A percentile compares a stretch with the other conserved stretches of the same genome.
Conservation (phyloP, 805 yeast genomes). For the Saturnispora zaruensis region DNA sequence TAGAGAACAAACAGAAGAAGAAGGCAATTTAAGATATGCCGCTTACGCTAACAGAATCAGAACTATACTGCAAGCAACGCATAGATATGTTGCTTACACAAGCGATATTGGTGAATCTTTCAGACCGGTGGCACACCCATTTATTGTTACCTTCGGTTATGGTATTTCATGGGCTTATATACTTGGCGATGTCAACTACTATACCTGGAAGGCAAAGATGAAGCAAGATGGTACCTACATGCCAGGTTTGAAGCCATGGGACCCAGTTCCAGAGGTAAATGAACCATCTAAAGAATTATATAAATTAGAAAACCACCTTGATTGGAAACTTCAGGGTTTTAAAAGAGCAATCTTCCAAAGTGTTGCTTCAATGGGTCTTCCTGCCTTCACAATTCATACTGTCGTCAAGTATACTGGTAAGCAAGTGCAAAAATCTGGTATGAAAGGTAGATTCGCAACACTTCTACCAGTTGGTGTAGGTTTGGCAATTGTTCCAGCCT, state of each 20-base stretch:
- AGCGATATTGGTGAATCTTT: slow-evolving; percentile 83
- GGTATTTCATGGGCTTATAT: slow-evolving; percentile 71
- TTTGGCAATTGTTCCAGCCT: slow-evolving; percentile 62
- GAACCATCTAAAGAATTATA: slow-evolving; percentile 31
- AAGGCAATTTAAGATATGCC: slow-evolving; percentile 52
- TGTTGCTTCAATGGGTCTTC: slow-evolving; percentile 79
- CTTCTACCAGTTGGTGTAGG: slow-evolving; percentile 80
- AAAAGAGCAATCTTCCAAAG: slow-evolving; percentile 76
- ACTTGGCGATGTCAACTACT: slow-evolving; percentile 65
- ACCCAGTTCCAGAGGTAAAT: slow-evolving; percentile 35
- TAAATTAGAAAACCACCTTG: slow-evolving; percentile 32
- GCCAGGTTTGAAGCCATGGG: slow-evolving; percentile 65
- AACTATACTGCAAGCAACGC: slow-evolving; percentile 64
- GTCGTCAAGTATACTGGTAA: slow-evolving; percentile 61
- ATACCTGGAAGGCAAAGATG: slow-evolving; percentile 63
- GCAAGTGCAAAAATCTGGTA: slow-evolving; percentile 45
- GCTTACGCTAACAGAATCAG: slow-evolving; percentile 73
- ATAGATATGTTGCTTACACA: slow-evolving; percentile 78
- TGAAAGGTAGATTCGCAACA: slow-evolving; percentile 39
- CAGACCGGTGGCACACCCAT: slow-evolving; percentile 71
- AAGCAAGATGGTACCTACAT: slow-evolving; percentile 55
- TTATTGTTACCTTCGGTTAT: slow-evolving; percentile 55
- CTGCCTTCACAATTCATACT: slow-evolving; percentile 78
- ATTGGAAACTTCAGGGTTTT: slow-evolving; percentile 57
- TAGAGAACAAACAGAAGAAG: slow-evolving; percentile 16